Evolutionary conservation across 2,329 filamentous ascomycete genomes (phyloP).

Genomic region (Cryphonectria naterciae): DNA sequence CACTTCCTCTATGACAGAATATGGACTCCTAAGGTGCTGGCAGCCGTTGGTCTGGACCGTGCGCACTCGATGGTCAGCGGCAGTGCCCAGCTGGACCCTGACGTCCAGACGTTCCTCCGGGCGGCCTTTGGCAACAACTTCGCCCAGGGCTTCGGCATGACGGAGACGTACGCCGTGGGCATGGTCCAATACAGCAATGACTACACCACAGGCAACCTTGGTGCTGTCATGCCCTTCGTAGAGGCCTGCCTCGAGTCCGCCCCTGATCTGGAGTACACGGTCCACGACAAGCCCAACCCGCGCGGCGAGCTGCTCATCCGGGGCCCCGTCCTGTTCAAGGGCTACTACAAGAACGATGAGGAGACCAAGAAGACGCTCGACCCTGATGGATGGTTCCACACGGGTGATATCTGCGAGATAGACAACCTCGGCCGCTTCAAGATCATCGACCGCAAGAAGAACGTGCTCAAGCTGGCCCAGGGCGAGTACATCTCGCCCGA

Average conservation of each 20-base stretch:
- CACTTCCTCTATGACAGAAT: slow-evolving; percentile 83
- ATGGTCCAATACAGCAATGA: slow-evolving; percentile 73
- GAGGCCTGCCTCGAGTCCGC: slow-evolving; percentile 86
- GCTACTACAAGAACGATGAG: slow-evolving; percentile 88
- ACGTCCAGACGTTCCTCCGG: slow-evolving; percentile 85
- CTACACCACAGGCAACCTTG: slow-evolving; percentile 79
- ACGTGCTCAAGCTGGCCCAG: slow-evolving; percentile 97
- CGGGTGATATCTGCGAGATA: slow-evolving; percentile 86
- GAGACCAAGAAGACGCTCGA: slow-evolving; percentile 85
- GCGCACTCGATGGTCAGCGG: slow-evolving; percentile 79
- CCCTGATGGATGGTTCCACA: slow-evolving; percentile 94
- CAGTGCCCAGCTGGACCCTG: slow-evolving; percentile 87
- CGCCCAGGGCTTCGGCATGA: slow-evolving; percentile 88
- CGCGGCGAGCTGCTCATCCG: slow-evolving; percentile 88
- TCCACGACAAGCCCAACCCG: slow-evolving; percentile 84
- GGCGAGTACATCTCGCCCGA: slow-evolving; percentile 98
- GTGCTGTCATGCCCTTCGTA: slow-evolving; percentile 65
- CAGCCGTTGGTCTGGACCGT: slow-evolving; percentile 80
- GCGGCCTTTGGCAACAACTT: slow-evolving; percentile 80
- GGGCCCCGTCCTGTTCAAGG: slow-evolving; percentile 77
- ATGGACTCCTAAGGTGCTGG: slow-evolving; percentile 85
- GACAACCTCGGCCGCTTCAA: slow-evolving; percentile 85
- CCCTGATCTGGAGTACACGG: slow-evolving; percentile 91
- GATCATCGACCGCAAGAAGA: slow-evolving; percentile 97
- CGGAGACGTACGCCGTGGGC: slow-evolving; percentile 84